Evolutionary conservation across 1,284 basidiomycete species (phyloP), one percentile per base, ranked within the genome.

Genomic region (Ceratobasidium sp.): DNA sequence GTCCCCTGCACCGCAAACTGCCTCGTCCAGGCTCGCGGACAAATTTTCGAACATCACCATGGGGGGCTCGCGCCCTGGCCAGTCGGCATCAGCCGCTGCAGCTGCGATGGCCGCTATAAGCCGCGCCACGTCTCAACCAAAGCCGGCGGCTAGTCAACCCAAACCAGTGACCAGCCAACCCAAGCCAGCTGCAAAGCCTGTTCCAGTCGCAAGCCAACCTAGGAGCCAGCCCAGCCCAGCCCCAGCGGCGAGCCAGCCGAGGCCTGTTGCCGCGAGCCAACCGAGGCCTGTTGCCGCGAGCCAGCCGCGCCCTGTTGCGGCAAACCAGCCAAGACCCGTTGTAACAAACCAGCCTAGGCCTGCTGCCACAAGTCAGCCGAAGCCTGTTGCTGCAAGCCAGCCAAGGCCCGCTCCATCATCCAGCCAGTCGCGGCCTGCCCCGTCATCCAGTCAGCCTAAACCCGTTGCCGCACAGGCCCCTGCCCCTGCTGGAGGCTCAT

Each of bases 21-120:
- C 77, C 1, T 71, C 76, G 22, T 44, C 79, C 19, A 76, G 27
- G n/a, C 67, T 71, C 8, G 31, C 67, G 1, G 67, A 71, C 56
- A 65, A 73, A n/a, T 22, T 76, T 73, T 59, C 75, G 53, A 79
- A 77, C 72, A 64, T 80, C 17, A 67, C 76, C 6, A 74, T 78
- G 47, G 79, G 79, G 72, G 82, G 84, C 4, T 80, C 83, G n/a
- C 82, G 82, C n/a, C 83, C 83, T 8, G 82, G 84, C 9, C 47
- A 62, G 33, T 41, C 54, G 9, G 51, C 59, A 8, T 45, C 73
- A 6, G 59, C 56, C 14, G 56, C 64, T 19, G 80, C 81, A 17
- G 81, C 84, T 33, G 86, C 86, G 36, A 82, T 87, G 64, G 81
- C 87, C 11, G 85, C 83, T 24, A 84, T 87, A 29, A 85, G 87